Evolutionary conservation across 805 yeast genomes (phyloP).

Genomic region (Ogataea siamensis): DNA sequence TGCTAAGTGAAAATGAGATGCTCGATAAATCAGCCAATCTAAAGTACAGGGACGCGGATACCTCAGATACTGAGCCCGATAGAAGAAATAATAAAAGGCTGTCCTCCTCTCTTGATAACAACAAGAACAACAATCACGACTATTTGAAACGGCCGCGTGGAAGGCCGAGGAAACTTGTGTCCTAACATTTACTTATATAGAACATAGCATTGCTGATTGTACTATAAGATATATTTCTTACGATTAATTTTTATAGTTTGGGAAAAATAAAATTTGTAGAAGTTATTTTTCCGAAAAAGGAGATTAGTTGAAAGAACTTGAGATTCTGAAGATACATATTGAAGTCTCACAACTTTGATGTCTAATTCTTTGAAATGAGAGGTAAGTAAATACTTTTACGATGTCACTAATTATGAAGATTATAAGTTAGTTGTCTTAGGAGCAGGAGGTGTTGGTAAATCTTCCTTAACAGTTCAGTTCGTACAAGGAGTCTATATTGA

Average conservation of each 20-base stretch:
- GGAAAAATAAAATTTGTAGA: not conserved
- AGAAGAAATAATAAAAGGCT: conserved; percentile 11
- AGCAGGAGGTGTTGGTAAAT: conserved; percentile 97
- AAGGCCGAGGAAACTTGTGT: conserved; percentile 26
- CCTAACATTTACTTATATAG: conserved; percentile 1
- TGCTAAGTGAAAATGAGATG: conserved; percentile 4
- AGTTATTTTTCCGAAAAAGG: conserved; percentile 8
- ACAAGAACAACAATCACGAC: conserved; percentile 10
- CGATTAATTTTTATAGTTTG: not conserved
- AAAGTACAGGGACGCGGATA: conserved; percentile 7
- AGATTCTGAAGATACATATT: too few relatives aligned
- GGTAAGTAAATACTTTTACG: conserved; percentile 1
- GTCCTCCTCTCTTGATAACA: conserved; percentile 10
- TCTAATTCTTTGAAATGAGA: conserved; percentile 4
- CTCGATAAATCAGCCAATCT: conserved; percentile 1
- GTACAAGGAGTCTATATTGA: conserved; percentile 89
- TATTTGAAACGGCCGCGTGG: conserved; percentile 29
- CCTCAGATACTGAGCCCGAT: conserved; percentile 4
- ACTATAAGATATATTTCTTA: not conserved
- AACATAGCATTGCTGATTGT: not conserved
- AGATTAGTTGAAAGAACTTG: conserved; percentile 1
- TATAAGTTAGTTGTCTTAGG: conserved; percentile 90
- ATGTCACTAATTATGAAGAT: conserved; percentile 40
- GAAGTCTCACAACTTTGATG: too few relatives aligned
- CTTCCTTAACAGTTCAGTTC: conserved; percentile 88